Evolutionary conservation across 1,284 basidiomycete genomes (phyloP).

Genomic region (Fomitopsis betulina): DNA sequence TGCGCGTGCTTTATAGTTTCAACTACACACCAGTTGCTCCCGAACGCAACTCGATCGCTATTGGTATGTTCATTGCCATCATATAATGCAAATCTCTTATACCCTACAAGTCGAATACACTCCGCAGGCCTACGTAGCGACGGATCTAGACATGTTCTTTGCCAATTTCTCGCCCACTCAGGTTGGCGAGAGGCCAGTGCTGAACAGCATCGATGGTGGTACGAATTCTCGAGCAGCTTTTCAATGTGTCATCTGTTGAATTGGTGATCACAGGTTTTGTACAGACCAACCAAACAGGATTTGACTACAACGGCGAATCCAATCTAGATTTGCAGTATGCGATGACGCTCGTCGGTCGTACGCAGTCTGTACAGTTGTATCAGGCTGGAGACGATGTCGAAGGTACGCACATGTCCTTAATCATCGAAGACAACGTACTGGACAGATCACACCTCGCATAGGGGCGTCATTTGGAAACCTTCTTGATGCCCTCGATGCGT

Average conservation of each 20-base stretch:
- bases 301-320: conserved; percentile 43
- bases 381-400: conserved; percentile 15
- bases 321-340: conserved; percentile 47
- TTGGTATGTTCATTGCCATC: conserved; percentile 6
- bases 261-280: conserved; percentile 1
- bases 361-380: conserved; percentile 34
- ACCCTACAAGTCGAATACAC: conserved; percentile 7
- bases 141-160: conserved; percentile 41
- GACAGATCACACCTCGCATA: not conserved
- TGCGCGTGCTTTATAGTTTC: conserved; percentile 13
- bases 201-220: conserved; percentile 41
- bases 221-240: too few species aligned
- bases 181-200: conserved; percentile 23
- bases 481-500: conserved; percentile 13
- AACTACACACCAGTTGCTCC: conserved; percentile 8
- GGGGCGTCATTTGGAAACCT: conserved; percentile 12
- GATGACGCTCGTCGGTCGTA: conserved; percentile 39
- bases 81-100: not conserved
- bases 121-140: conserved; percentile 30
- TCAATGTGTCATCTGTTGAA: not conserved
- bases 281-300: conserved; percentile 14
- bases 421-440: not conserved
- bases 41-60: conserved; percentile 8
- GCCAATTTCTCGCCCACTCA: conserved; percentile 27
- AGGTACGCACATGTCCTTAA: conserved; percentile 5